A percentile compares a stretch with the other conserved stretches of the same genome.
These are phyloP conservation scores for Phytophthora lateralis DNA, from an alignment of 352 stramenopile genomes.

Conservation along the genomic window DNA sequence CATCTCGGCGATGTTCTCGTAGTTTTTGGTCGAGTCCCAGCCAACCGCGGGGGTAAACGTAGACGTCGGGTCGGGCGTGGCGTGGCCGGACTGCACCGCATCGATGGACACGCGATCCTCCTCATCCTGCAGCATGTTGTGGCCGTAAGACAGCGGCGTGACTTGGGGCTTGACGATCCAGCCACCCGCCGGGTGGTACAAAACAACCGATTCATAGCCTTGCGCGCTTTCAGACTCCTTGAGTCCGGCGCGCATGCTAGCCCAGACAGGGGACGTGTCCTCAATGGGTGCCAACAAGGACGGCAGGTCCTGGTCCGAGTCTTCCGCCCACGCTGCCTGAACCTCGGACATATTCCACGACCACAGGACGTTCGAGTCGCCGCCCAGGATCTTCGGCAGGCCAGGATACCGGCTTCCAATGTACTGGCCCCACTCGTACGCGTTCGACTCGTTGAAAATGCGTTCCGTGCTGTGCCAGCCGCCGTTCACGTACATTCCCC, in stretches of 20 bases:
- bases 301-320: conserved; percentile 9
- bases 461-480: conserved; percentile 14
- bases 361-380: conserved; percentile 29
- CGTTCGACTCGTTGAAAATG: conserved; percentile 33
- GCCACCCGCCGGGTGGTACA: conserved; percentile 12
- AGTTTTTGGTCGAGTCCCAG: conserved; percentile 18
- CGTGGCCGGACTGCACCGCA: conserved; percentile 23
- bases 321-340: neutral
- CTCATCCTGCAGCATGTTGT: conserved; percentile 17
- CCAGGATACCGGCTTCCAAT: conserved; percentile 28
- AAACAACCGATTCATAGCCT: conserved; percentile 12
- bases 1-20: conserved; percentile 11
- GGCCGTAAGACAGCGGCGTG: conserved; percentile 8
- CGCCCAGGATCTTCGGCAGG: conserved; percentile 27
- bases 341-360: conserved; percentile 20
- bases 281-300: conserved; percentile 10
- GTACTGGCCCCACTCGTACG: conserved; percentile 24
- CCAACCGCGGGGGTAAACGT: conserved; percentile 3
- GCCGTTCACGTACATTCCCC: conserved; percentile 32
- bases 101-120: conserved; percentile 23
- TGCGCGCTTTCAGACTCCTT: conserved; percentile 8
- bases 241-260: conserved; percentile 16
- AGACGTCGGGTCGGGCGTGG: conserved; percentile 1
- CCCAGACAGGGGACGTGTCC: conserved; percentile 19
- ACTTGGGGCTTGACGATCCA: conserved; percentile 18